phyloP scores from a whole-genome alignment of 129 eudicot species.

The Ambrosia artemisiifolia region DNA sequence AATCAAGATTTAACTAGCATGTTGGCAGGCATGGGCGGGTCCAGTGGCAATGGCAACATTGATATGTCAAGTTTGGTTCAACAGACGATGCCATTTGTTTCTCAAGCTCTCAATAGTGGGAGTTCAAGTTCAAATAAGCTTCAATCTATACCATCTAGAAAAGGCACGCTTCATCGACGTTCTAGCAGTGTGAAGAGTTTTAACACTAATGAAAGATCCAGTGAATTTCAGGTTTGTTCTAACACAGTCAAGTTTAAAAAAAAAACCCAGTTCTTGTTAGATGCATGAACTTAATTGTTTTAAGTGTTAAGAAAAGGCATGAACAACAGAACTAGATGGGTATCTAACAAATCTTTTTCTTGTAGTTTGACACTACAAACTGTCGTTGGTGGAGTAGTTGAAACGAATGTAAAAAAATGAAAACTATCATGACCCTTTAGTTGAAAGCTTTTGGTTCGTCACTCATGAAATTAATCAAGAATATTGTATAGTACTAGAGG shows the following conservation, averaged over 20 bases:
- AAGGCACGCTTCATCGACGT: constrained; percentile 36
- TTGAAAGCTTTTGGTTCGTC: too few species aligned
- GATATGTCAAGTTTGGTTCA: constrained; percentile 86
- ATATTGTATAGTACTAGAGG: too few species aligned
- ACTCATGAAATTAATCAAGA: too few species aligned
- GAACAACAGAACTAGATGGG: neutral
- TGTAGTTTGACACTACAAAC: too few species aligned
- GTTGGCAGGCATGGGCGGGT: constrained; percentile 46
- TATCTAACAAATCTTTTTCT: too few species aligned
- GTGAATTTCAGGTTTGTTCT: constrained; percentile 61
- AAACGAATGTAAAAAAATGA: too few species aligned
- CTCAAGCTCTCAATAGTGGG: constrained; percentile 76
- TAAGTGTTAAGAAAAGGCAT: neutral
- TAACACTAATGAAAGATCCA: constrained; percentile 31
- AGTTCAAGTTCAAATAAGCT: constrained; percentile 32
- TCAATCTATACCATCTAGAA: constrained; percentile 26
- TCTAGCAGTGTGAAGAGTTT: constrained; percentile 31
- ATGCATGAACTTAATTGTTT: neutral
- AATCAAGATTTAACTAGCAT: constrained; percentile 58
- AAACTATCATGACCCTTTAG: too few species aligned
- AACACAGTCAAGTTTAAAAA: constrained; percentile 3
- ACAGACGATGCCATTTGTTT: constrained; percentile 97
- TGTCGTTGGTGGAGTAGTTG: too few species aligned
- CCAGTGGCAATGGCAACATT: constrained; percentile 34
- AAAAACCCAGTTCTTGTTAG: neutral